These are phyloP conservation scores for Artemisia argyi DNA, from an alignment of 129 eudicot genomes.

Conservation along the genomic window DNA sequence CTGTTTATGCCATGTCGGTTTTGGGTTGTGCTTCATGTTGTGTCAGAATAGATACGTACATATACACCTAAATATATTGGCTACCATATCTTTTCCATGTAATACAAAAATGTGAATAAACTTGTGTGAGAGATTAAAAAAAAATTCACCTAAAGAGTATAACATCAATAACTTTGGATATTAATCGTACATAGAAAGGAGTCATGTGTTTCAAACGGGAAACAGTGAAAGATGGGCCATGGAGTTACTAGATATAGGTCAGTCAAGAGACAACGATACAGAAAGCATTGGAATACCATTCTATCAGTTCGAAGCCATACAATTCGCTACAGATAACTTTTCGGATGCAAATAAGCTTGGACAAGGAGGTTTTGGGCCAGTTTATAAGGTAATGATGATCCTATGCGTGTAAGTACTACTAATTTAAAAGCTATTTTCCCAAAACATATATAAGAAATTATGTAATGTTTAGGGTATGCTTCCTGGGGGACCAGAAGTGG, in stretches of 20 bases:
- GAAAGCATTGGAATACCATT: constrained; percentile 42
- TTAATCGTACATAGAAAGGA: constrained; percentile 10
- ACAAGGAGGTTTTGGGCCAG: constrained; percentile 58
- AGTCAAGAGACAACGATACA: constrained; percentile 30
- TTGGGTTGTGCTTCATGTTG: too few species aligned
- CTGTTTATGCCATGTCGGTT: too few species aligned
- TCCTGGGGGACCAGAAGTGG: constrained; percentile 36
- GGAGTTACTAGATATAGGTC: constrained; percentile 24
- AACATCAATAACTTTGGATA: not conserved
- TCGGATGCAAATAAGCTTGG: constrained; percentile 46
- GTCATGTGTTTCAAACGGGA: not conserved
- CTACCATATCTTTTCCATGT: not conserved
- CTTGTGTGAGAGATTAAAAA: not conserved
- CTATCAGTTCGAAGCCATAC: constrained; percentile 35
- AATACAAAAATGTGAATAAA: not conserved
- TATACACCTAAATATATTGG: not conserved
- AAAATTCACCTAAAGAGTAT: not conserved
- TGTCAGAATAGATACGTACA: not conserved
- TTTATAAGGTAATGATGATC: constrained; percentile 37
- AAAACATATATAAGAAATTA: not conserved
- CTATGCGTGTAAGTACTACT: not conserved
- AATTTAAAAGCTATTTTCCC: not conserved
- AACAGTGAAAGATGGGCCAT: constrained; percentile 16
- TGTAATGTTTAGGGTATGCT: constrained; percentile 31
- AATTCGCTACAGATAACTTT: constrained; percentile 41